Evolutionary conservation across 176 grass and related monocot genomes (phyloP).

Genomic region (Hyparrhenia diplandra): DNA sequence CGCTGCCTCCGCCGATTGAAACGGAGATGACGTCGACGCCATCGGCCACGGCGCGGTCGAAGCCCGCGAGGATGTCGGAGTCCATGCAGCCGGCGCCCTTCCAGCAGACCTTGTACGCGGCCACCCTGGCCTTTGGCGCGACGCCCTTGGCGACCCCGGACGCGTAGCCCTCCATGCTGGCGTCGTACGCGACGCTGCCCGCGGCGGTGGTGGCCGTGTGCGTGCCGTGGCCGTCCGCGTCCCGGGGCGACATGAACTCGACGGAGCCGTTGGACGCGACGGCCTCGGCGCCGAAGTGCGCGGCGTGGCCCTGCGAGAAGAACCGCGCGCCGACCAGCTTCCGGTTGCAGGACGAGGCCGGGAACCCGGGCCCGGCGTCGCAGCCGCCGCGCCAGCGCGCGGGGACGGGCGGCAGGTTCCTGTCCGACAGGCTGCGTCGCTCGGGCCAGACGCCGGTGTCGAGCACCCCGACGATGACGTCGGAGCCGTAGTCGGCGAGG

Average conservation of each 20-base stretch:
- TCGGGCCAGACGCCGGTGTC: conserved; percentile 96
- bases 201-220: conserved; percentile 87
- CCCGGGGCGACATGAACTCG: conserved; percentile 79
- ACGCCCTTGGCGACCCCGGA: conserved; percentile 86
- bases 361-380: conserved; percentile 54
- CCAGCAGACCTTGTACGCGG: conserved; percentile 94
- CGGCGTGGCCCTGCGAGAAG: conserved; percentile 73
- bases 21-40: conserved; percentile 92
- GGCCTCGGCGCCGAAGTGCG: conserved; percentile 42
- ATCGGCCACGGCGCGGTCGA: conserved; percentile 88
- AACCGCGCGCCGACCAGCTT: conserved; percentile 88
- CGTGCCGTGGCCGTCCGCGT: conserved; percentile 89
- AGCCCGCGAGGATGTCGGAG: conserved; percentile 92
- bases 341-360: conserved; percentile 57
- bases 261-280: conserved; percentile 52
- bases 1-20: conserved; percentile 78
- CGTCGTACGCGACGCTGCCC: conserved; percentile 68
- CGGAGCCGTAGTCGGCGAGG: conserved; percentile 83
- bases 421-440: conserved; percentile 76
- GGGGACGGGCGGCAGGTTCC: conserved; percentile 68
- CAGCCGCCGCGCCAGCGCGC: conserved; percentile 84
- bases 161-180: conserved; percentile 83
- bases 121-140: conserved; percentile 84
- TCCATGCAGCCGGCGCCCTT: conserved; percentile 83
- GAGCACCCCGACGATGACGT: conserved; percentile 77